Percentiles rank a stretch among this genome's conserved stretches.
Conservation (phyloP, 2,329 filamentous ascomycete genomes). For the Cladobotryum protrusum region DNA sequence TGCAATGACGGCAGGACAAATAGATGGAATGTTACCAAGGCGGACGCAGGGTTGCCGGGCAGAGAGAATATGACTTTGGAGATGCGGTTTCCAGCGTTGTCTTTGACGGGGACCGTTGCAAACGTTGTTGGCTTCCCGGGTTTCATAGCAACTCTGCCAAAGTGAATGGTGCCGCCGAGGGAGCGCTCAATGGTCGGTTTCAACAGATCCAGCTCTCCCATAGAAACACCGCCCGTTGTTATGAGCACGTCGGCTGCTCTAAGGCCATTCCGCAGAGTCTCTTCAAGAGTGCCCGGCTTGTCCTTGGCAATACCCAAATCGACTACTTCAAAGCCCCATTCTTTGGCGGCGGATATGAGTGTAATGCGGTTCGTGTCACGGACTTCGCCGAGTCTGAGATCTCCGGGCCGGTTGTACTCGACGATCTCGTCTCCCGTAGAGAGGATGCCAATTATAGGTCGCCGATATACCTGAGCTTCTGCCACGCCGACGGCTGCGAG, state of each 20-base stretch:
- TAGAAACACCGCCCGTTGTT: constrained; percentile 90
- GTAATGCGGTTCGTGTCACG: constrained; percentile 90
- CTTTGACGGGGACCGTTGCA: constrained; percentile 70
- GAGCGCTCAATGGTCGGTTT: constrained; percentile 92
- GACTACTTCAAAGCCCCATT: constrained; percentile 70
- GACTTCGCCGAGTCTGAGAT: constrained; percentile 73
- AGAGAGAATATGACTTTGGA: constrained; percentile 78
- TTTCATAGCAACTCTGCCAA: constrained; percentile 95
- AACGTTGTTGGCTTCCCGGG: constrained; percentile 97
- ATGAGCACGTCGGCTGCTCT: constrained; percentile 74
- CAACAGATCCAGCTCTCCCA: constrained; percentile 94
- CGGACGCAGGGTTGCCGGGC: constrained; percentile 89
- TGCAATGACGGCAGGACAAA: constrained; percentile 88
- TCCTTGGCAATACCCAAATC: constrained; percentile 84
- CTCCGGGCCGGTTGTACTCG: constrained; percentile 56
- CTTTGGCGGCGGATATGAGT: constrained; percentile 67
- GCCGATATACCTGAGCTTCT: constrained; percentile 65
- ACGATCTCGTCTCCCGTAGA: constrained; percentile 96
- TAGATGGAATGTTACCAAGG: constrained; percentile 86
- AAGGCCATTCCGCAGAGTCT: constrained; percentile 68
- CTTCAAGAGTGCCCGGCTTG: constrained; percentile 66
- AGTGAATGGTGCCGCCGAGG: constrained; percentile 89
- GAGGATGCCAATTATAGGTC: constrained; percentile 75
- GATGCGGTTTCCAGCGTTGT: constrained; percentile 50
- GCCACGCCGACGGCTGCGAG: constrained; percentile 76